Base-by-base conservation (phyloP, 1,139 yeast genomes). In the Arxiozyma heterogenica region DNA sequence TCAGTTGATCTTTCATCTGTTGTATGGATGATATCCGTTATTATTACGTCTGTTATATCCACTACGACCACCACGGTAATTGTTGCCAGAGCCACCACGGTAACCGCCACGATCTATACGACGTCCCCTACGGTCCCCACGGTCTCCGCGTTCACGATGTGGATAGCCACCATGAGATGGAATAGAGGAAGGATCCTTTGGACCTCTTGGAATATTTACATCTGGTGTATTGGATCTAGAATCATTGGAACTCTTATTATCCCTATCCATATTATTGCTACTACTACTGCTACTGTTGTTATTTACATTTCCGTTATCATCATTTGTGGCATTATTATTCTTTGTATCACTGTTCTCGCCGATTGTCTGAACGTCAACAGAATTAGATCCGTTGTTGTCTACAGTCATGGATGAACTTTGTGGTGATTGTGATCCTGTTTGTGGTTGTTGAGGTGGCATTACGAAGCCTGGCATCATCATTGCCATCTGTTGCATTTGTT, bases 391-490 rank as follows among this genome's bases (percentile, higher is more conserved):
- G 25, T 47, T 41, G 12, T 23, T 25, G 21, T 42, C 30, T 34
- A 21, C 39, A 23, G 42, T 21, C 3, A 9, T 22, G 17, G 45
- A 43, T 21, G 30, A 42, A 49, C 44, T 22, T 18, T 41, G 18
- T 43, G 46, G 51, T 15, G 47, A 45, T 34, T 23, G 44, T 25
- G 53, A 46, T 8, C 49, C 49, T 27, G 34, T 49, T 20, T 27
- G 47, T 23, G 42, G 55, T 56, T 60, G 56, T 59, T 64, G 59
- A 59, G 70, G 30, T 49, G 69, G 71, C 66, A 76, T 80, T 62
- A 75, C 81, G 64, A 80, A 84, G 59, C 77, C 75, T 20, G 82
- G 81, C 80, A 79, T 54, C 74, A 79, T 53, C 78, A 79, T 68
- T 55, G 73, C 71, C 73, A 71, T 71, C 57, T 73, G 80, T 59